A percentile compares a stretch with the other conserved stretches of the same genome.
Evolutionary conservation across 2,329 filamentous ascomycete species (phyloP).

Genomic region (Alternaria triticimaculans): DNA sequence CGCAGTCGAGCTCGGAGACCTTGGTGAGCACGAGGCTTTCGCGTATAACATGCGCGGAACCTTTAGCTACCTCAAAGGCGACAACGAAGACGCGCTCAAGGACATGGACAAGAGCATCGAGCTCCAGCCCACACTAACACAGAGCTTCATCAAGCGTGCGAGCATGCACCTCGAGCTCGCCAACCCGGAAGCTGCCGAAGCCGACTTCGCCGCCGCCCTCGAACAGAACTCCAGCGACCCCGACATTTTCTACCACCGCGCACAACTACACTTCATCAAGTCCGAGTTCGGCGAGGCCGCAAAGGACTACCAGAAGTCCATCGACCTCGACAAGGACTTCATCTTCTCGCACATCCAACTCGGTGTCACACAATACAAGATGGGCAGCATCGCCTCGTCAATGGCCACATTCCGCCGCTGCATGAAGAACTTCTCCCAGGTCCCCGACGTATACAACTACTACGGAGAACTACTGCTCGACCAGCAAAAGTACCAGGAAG

Average conservation of each 20-base stretch:
- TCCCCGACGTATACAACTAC: slow-evolving; percentile 99
- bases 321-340: slow-evolving; percentile 92
- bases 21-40: slow-evolving; percentile 84
- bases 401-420: slow-evolving; percentile 98
- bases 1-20: slow-evolving; percentile 79
- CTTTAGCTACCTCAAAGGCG: slow-evolving; percentile 89
- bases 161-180: slow-evolving; percentile 96
- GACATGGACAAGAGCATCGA: slow-evolving; percentile 95
- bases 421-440: slow-evolving; percentile 97
- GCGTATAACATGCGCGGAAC: slow-evolving; percentile 97
- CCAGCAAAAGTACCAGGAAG: slow-evolving; percentile 93
- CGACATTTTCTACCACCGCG: slow-evolving; percentile 98
- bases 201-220: slow-evolving; percentile 86
- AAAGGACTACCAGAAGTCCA: slow-evolving; percentile 99
- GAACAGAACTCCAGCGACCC: slow-evolving; percentile 86
- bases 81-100: slow-evolving; percentile 79
- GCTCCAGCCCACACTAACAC: slow-evolving; percentile 83
- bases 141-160: slow-evolving; percentile 98
- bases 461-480: slow-evolving; percentile 96
- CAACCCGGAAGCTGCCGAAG: slow-evolving; percentile 82
- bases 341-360: slow-evolving; percentile 99
- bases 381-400: slow-evolving; percentile 95
- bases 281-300: slow-evolving; percentile 90
- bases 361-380: slow-evolving; percentile 99
- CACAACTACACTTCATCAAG: slow-evolving; percentile 97